These are phyloP conservation scores for Fagus crenata DNA, from an alignment of 306 rosid genomes.

Conservation along the genomic window DNA sequence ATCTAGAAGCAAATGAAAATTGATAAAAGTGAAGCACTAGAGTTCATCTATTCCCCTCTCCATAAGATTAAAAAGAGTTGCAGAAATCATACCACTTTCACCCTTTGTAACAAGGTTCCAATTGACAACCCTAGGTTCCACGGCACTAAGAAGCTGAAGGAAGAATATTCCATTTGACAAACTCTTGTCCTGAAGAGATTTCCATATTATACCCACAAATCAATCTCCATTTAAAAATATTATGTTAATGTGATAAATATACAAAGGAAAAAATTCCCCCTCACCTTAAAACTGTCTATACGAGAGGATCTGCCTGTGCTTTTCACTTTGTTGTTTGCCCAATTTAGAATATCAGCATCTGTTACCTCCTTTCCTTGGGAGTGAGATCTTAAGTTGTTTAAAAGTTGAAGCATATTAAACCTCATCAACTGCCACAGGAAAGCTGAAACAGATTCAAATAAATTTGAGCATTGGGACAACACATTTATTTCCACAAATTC, in stretches of 20 bases:
- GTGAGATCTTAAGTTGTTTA: constrained; percentile 78
- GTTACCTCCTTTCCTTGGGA: constrained; percentile 87
- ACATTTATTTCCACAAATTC: not conserved
- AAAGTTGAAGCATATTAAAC: constrained; percentile 80
- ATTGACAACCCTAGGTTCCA: constrained; percentile 92
- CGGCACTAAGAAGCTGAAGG: constrained; percentile 95
- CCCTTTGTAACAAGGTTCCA: constrained; percentile 99
- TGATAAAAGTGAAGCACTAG: not conserved
- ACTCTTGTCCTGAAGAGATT: constrained; percentile 66
- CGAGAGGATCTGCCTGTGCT: constrained; percentile 74
- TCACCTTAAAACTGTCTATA: constrained; percentile 83
- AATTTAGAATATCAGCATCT: constrained; percentile 80
- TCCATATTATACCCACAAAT: constrained; percentile 19
- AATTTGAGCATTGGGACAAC: constrained; percentile 12
- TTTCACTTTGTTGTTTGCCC: constrained; percentile 84
- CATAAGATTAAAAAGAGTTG: constrained; percentile 7
- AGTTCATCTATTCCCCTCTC: not conserved
- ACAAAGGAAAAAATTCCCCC: not conserved
- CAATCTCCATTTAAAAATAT: constrained; percentile 15
- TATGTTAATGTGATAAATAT: not conserved
- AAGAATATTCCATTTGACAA: constrained; percentile 84
- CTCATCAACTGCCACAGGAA: constrained; percentile 96
- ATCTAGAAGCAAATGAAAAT: not conserved
- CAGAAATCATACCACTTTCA: constrained; percentile 62
- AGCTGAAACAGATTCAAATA: constrained; percentile 54